Evolutionary conservation across 2,329 filamentous ascomycete genomes (phyloP).

Genomic region (Dothideomycetes sp.): DNA sequence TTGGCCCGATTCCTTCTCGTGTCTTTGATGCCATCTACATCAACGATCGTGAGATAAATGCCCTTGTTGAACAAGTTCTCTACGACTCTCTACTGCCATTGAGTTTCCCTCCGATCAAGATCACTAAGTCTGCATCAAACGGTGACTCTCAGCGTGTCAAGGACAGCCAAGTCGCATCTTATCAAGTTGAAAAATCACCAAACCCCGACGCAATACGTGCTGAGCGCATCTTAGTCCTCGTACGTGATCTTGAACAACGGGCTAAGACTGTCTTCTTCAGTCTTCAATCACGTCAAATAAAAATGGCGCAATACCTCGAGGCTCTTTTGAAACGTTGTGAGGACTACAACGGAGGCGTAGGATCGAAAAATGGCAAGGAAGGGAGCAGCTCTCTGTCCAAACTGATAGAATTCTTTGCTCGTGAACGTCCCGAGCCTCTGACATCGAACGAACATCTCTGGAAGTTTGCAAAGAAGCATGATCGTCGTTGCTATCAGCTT

Average conservation of each 20-base stretch:
- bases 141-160: constrained; percentile 52
- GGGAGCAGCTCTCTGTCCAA: constrained; percentile 61
- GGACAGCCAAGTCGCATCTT: constrained; percentile 44
- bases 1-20: constrained; percentile 72
- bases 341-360: constrained; percentile 77
- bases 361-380: constrained; percentile 59
- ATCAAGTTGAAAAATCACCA: constrained; percentile 32
- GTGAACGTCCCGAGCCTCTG: constrained; percentile 65
- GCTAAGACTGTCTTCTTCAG: constrained; percentile 84
- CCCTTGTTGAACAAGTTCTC: constrained; percentile 72
- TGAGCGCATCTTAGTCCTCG: constrained; percentile 73
- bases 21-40: constrained; percentile 85
- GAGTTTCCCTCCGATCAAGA: constrained; percentile 66
- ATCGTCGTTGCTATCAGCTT: constrained; percentile 81
- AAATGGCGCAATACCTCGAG: constrained; percentile 62
- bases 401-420: constrained; percentile 63
- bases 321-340: constrained; percentile 80
- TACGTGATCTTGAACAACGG: constrained; percentile 65
- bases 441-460: constrained; percentile 69
- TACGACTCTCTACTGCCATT: constrained; percentile 86
- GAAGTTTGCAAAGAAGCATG: constrained; percentile 85
- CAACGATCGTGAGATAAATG: constrained; percentile 78
- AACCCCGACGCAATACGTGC: constrained; percentile 71
- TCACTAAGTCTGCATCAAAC: constrained; percentile 36
- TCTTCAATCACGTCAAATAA: constrained; percentile 68